Evolutionary conservation across 306 rosid species (phyloP).

Genomic region (Prunus kanzakura): DNA sequence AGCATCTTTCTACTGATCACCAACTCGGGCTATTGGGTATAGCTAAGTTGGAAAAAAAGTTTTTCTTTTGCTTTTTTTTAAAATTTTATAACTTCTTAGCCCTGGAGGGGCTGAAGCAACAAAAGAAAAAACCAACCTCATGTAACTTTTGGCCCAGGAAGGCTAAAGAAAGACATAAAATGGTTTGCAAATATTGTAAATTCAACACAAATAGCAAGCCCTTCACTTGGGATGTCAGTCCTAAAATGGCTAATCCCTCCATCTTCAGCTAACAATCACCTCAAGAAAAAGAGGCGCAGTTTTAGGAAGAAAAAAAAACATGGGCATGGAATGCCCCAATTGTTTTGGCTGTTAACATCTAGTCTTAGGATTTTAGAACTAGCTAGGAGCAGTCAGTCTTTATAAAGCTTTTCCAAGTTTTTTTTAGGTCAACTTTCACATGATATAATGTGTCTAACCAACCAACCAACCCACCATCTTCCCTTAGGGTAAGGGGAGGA

Average conservation of each 20-base stretch:
- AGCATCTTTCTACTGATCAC: constrained; percentile 25
- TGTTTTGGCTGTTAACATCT: constrained; percentile 64
- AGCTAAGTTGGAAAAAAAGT: constrained; percentile 45
- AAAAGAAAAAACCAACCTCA: constrained; percentile 23
- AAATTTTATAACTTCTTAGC: constrained; percentile 30
- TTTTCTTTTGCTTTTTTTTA: neutral
- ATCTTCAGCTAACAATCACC: constrained; percentile 37
- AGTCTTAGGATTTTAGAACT: constrained; percentile 46
- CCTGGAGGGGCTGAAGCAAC: constrained; percentile 38
- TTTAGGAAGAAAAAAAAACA: constrained; percentile 41
- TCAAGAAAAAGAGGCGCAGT: constrained; percentile 39
- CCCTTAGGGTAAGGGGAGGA: constrained; percentile 51
- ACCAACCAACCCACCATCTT: constrained; percentile 31
- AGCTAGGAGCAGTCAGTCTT: constrained; percentile 38
- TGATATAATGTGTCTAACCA: constrained; percentile 39
- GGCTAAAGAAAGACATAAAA: constrained; percentile 37
- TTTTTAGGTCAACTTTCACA: constrained; percentile 23
- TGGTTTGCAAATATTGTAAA: constrained; percentile 65
- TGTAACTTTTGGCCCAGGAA: constrained; percentile 40
- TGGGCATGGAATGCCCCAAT: constrained; percentile 64
- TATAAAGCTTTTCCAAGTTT: constrained; percentile 31
- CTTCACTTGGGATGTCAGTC: constrained; percentile 36
- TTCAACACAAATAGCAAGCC: constrained; percentile 41
- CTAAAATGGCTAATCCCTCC: constrained; percentile 39
- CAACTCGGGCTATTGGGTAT: constrained; percentile 64